Evolutionary conservation across 2,329 filamentous ascomycete species (phyloP).

Genomic region (Stachybotrys chlorohalonatus): DNA sequence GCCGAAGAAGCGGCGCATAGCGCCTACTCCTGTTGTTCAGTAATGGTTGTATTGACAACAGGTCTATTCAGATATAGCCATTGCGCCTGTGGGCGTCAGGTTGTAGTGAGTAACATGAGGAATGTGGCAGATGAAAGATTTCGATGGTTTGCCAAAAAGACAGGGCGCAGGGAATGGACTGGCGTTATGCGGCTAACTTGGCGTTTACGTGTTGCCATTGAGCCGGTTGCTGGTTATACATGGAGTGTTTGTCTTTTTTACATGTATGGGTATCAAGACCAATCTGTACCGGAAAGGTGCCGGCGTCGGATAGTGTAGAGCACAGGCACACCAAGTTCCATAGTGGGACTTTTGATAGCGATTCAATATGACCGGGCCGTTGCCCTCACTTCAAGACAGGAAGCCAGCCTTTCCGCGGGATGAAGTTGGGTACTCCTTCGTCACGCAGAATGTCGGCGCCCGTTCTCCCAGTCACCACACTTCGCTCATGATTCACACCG

Average conservation of each 20-base stretch:
- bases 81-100: too few species aligned
- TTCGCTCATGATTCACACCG: constrained; percentile 53
- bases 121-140: not conserved
- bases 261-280: not conserved
- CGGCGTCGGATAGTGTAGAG: too few species aligned
- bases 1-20: constrained; percentile 62
- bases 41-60: not conserved
- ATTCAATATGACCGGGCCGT: not conserved
- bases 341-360: too few species aligned
- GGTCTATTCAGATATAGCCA: too few species aligned
- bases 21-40: constrained; percentile 41
- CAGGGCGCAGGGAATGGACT: not conserved
- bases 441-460: constrained; percentile 52
- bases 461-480: constrained; percentile 54
- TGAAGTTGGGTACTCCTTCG: constrained; percentile 48
- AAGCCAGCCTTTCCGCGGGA: constrained; percentile 51
- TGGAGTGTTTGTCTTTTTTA: not conserved
- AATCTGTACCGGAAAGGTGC: not conserved
- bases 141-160: not conserved
- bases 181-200: not conserved
- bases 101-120: not conserved
- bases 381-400: constrained; percentile 24
- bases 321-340: too few species aligned
- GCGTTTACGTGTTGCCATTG: not conserved
- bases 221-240: not conserved